Evolutionary conservation across 2,329 filamentous ascomycete species (phyloP), one percentile per base, ranked within the genome.

Genomic region (Lanzia echinophila): DNA sequence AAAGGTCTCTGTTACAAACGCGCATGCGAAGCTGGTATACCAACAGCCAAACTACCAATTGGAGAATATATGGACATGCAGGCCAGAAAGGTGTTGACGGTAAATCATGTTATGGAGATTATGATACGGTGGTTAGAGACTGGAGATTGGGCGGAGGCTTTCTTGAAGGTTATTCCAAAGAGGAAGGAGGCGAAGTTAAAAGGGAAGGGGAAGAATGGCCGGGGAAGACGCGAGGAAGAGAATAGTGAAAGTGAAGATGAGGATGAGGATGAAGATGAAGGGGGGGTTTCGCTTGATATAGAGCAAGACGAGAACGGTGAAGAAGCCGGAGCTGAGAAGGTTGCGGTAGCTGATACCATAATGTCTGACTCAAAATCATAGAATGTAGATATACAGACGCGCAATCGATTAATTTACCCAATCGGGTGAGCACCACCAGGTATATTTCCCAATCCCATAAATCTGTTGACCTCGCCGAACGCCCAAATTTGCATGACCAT

Each of bases 61-160:
- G 90, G 90, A n/a, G 85, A 97, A 58, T 97, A 89, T 69, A 86
- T 99, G 76, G 80, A 90, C 59, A 95, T 99, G 88, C 80, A 85
- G 53, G 91, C 87, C 63, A 82, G 94, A 32, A 83, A 86, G 63
- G 88, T 99, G 4, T 74, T 99, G 54, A 86, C 92, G 3, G 96
- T 92, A 7, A 99, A 97, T 67, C 94, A 99, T 66, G 94, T 99
- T 1, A 82, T 94, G 45, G 92, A 97, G 71, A 97, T 99, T 58
- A 96, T 99, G 89, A 73, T 96, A 44, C 84, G 83, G 60, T 99
- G 91, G 90, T 71, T 99, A 52, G 90, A 96, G 70, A 82, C 82
- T 47, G 88, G 88, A 2, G 87, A 97, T 68, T 99, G 94, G 94
- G 91, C 86, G 1, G 77, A 87, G 66, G 91, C 94, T 0, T 99